Evolutionary conservation across 345 rosid genomes (phyloP), one percentile per base, ranked within the genome.

Genomic region (Mangifera indica): DNA sequence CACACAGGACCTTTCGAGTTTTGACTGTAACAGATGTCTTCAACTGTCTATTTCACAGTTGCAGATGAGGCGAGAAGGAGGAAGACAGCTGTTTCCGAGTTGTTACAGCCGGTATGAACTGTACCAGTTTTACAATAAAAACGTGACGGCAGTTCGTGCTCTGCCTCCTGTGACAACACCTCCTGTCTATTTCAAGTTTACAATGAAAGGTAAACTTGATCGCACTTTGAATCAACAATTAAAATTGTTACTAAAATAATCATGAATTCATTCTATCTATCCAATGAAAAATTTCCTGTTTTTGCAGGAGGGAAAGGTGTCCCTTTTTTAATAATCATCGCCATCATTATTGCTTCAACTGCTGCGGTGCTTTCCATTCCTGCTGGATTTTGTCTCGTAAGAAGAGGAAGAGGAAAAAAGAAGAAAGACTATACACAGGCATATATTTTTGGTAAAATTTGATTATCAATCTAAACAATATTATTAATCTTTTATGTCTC

Each of bases 261-360:
- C 49, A 45, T 45, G 49, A 45, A 45, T 45, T 45, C n/a, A n/a
- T n/a, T n/a, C n/a, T n/a, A n/a, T n/a, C n/a, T n/a, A n/a, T n/a
- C n/a, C n/a, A n/a, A n/a, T n/a, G n/a, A n/a, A n/a, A n/a, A n/a
- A n/a, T 45, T 13, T 45, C 49, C 10, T 0, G 9, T 45, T 12
- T 5, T 9, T 73, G 67, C 72, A 84, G 86, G 79, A 55, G 54
- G 73, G 74, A 66, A 77, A 32, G 66, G 73, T 51, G 68, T 56
- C 37, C 71, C 79, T 7, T 42, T 22, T 5, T 48, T 67, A 20
- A 60, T 63, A 63, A 78, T 77, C 24, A 44, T 81, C 0, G 85
- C 84, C 20, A 64, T 80, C 25, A n/a, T n/a, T n/a, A 77, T 66
- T 45, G 81, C 67, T 48, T 78, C 85, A 2, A 37, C 78, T 61